Conservation (phyloP, 2,329 filamentous ascomycete genomes). For the Fusarium sp. region DNA sequence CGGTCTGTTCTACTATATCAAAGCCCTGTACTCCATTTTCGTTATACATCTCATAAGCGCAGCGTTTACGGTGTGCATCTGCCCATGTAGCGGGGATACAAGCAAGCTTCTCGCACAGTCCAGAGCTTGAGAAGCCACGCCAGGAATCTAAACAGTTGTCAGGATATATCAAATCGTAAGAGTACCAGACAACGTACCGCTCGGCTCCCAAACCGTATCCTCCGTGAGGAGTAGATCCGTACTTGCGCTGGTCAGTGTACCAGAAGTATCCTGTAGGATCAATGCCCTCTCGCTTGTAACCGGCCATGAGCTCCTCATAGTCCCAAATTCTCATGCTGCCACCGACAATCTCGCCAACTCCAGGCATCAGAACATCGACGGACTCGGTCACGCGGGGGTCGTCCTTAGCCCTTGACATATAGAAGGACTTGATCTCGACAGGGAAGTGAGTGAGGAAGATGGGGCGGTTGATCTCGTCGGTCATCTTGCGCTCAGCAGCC, state of each 20-base stretch:
- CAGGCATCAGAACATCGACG: conserved; percentile 87
- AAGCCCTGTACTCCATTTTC: conserved; percentile 27
- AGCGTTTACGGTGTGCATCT: conserved; percentile 75
- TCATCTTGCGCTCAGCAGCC: conserved; percentile 96
- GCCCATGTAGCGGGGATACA: conserved; percentile 85
- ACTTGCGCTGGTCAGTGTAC: conserved; percentile 97
- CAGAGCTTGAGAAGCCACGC: conserved; percentile 73
- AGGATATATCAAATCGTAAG: neutral
- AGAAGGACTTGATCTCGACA: conserved; percentile 97
- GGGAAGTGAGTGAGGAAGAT: conserved; percentile 99
- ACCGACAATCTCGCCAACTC: conserved; percentile 96
- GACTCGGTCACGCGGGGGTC: conserved; percentile 90
- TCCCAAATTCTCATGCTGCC: conserved; percentile 96
- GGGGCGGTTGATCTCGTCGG: conserved; percentile 92
- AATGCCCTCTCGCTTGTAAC: conserved; percentile 88
- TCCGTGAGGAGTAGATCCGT: conserved; percentile 90
- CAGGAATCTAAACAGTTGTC: conserved; percentile 53
- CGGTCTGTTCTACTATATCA: conserved; percentile 22
- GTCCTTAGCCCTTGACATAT: conserved; percentile 89
- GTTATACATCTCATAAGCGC: conserved; percentile 16
- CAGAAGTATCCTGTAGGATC: conserved; percentile 91
- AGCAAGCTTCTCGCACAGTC: conserved; percentile 72
- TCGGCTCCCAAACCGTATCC: conserved; percentile 94
- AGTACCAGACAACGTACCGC: conserved; percentile 53
- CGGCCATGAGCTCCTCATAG: conserved; percentile 87